These are phyloP conservation scores for Thalassia testudinum DNA, from an alignment of 116 monocot species.

Conservation along the genomic window DNA sequence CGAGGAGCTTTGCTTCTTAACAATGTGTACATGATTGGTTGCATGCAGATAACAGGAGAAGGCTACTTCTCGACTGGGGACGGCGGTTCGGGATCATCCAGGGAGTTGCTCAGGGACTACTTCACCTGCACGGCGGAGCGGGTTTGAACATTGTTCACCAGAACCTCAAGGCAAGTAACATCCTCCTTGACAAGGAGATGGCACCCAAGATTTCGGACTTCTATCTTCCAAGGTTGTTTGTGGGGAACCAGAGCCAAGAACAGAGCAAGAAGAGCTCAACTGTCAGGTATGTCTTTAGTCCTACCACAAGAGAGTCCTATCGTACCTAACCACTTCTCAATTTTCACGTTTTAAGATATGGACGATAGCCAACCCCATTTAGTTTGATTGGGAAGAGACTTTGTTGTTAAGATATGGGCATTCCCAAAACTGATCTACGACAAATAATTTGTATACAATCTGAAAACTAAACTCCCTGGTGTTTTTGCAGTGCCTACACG, in stretches of 20 bases:
- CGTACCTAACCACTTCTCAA: background rate
- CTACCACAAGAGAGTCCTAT: no score
- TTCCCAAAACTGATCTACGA: no score
- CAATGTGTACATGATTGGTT: no score
- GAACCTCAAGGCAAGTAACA: conserved; percentile 59
- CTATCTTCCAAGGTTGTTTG: conserved; percentile 36
- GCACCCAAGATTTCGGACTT: conserved; percentile 47
- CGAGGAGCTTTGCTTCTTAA: no score
- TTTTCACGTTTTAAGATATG: background rate
- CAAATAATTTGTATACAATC: background rate
- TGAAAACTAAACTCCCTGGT: background rate
- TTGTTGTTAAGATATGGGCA: no score
- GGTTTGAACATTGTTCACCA: conserved; percentile 37
- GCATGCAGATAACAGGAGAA: background rate
- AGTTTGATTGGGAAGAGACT: no score
- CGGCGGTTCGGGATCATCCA: conserved; percentile 40
- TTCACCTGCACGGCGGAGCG: conserved; percentile 44
- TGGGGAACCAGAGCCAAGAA: conserved; percentile 20
- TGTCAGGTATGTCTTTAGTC: conserved; percentile 20
- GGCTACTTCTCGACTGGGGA: conserved; percentile 27
- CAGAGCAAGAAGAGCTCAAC: conserved; percentile 27
- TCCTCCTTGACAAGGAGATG: conserved; percentile 37
- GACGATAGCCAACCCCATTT: background rate
- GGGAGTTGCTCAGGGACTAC: conserved; percentile 44
- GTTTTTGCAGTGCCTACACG: background rate